Evolutionary conservation across 2,329 filamentous ascomycete genomes (phyloP), one percentile per base, ranked within the genome.

Genomic region (Neoarthrinium moseri): DNA sequence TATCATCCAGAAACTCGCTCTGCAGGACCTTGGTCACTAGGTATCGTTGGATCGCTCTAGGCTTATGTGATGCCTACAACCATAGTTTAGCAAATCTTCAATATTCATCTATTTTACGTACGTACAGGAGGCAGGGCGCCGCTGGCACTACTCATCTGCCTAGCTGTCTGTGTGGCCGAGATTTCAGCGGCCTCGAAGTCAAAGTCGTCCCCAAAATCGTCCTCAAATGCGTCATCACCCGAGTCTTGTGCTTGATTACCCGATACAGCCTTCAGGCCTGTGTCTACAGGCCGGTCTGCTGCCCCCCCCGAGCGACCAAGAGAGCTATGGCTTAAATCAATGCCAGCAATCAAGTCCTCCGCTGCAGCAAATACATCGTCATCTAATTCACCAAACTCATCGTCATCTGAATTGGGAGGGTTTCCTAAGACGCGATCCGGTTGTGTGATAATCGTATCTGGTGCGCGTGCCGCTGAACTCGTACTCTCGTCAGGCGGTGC

Each of bases 41-140:
- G 69, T 95, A 96, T 55, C 92, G 86, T 68, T 95, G 90, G 60
- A 95, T 95, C 38, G 85, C 81, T 71, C 83, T 85, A 56, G 77
- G 72, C 64, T 84, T 87, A 63, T 77, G 71, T 63, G 73, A 79
- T 69, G 78, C 81, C 86, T 87, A 80, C 74, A 72, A 66, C 69
- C 69, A 63, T 61, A 12, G 6, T 34, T 43, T 34, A 43, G 40
- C 30, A 33, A 30, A 43, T 37, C 13, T 34, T 36, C 20, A 15
- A 44, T 54, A 51, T 47, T 50, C 53, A 54, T 59, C 48, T 53
- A 51, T 54, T 44, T 51, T 54, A 58, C 57, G 56, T 73, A 83
- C 80, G 66, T 83, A 84, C 81, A 74, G 66, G 66, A 55, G 70
- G 57, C 48, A 71, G 56, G 40, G 62, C 57, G 49, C 59, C 55